Base-by-base conservation (phyloP, 1,139 yeast species). In the Pichia sp. region DNA sequence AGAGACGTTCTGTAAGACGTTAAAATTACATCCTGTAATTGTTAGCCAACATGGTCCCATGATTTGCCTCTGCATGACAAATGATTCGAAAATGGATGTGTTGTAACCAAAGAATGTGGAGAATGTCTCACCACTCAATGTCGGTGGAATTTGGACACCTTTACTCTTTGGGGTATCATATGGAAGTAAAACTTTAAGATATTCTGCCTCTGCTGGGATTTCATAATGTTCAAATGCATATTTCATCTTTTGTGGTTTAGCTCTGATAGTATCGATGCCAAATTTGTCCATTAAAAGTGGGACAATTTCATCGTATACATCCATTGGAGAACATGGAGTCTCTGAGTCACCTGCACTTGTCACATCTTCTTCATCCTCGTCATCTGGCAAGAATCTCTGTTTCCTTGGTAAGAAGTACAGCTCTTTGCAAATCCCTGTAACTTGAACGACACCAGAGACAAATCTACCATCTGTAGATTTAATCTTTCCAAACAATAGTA, bases 21-120 rank as follows among this genome's bases (percentile, higher is more conserved):
- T 57, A 48, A 84, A 82, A 47, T 80, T 75, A 30, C 81, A 81
- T 32, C 72, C 67, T 29, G 69, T 64, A 33, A 93, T 66, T 37
- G 81, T 81, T 36, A 91, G 64, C 98, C 98, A 91, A 55, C 98
- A 87, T 1, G 99, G 99, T 6, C 99, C 99, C 96, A 87, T 87
- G 29, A 91, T 69, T 47, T 81, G 78, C 49, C 84, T 72, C 55
- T 82, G 85, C 22, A 87, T 55, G 11, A 86, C 94, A 60, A 91
- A 86, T 12, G 86, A 72, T 61, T 91, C 98, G 59, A 91, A 87
- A 27, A 85, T 66, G 40, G 71, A 70, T 3, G 93, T 62, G 41
- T 69, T 74, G 5, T 86, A 68, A 32, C 98, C 98, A 62, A 88
- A 87, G 4, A 86, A 85, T 41, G 74, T 82, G 17, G 70, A 64